Percentiles rank a stretch among this genome's conserved stretches.
Evolutionary conservation across 371 early-diverging fungal species (phyloP).

Genomic region (Rhizopus microsporus): DNA sequence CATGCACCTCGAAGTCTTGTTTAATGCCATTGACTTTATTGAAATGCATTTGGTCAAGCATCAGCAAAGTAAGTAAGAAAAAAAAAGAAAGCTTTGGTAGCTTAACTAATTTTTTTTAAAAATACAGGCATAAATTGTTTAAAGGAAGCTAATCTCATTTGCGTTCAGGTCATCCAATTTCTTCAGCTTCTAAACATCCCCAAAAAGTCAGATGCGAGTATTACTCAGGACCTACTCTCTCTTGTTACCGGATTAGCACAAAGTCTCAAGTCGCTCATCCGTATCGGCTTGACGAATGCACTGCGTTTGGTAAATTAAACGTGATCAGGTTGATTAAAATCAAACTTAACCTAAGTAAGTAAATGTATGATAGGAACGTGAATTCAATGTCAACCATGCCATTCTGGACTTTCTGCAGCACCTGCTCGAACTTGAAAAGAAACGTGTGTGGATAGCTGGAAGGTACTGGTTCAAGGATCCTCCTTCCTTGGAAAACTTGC

Average conservation of each 20-base stretch:
- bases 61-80: constrained; percentile 26
- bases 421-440: constrained; percentile 59
- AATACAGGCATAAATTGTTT: constrained; percentile 63
- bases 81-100: background rate
- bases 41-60: constrained; percentile 31
- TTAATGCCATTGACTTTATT: constrained; percentile 78
- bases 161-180: constrained; percentile 33
- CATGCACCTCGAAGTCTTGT: constrained; percentile 88
- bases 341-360: background rate
- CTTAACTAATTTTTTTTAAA: background rate
- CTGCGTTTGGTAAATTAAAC: constrained; percentile 69
- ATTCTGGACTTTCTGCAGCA: constrained; percentile 57
- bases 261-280: constrained; percentile 58
- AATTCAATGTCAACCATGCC: constrained; percentile 33
- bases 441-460: constrained; percentile 50
- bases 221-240: constrained; percentile 85
- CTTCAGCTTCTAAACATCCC: constrained; percentile 58
- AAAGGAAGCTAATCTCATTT: constrained; percentile 66
- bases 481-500: constrained; percentile 3
- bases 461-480: constrained; percentile 45
- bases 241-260: constrained; percentile 78
- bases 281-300: constrained; percentile 84
- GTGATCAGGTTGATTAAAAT: background rate
- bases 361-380: constrained; percentile 31
- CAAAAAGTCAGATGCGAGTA: constrained; percentile 56